These are phyloP conservation scores for Astrocystis sublimbata DNA, from an alignment of 495 filamentous ascomycete genomes.

Conservation along the genomic window DNA sequence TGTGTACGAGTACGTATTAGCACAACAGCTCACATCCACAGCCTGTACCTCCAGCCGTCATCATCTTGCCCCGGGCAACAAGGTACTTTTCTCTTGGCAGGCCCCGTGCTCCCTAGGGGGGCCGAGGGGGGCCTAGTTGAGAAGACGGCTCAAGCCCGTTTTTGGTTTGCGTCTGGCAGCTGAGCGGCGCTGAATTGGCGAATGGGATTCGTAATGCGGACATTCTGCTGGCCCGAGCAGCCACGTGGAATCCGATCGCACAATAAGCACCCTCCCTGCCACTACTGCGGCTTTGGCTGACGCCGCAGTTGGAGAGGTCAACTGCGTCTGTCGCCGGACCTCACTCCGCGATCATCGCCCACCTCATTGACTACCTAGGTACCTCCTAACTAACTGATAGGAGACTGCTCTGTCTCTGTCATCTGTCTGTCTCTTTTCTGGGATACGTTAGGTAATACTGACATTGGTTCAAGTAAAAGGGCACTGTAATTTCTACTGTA, in stretches of 20 bases:
- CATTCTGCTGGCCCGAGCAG: constrained; percentile 16
- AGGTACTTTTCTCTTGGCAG: too few relatives aligned
- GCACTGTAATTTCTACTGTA: constrained; percentile 5
- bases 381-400: not conserved
- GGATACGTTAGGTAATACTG: not conserved
- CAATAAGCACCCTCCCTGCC: constrained; percentile 17
- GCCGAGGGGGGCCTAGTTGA: too few relatives aligned
- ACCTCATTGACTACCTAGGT: constrained; percentile 12
- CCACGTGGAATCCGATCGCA: constrained; percentile 17
- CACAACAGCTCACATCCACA: constrained; percentile 1
- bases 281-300: constrained; percentile 1
- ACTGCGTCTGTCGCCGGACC: constrained; percentile 11
- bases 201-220: constrained; percentile 14
- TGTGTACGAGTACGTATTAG: not conserved
- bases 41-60: not conserved
- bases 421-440: not conserved
- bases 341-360: not conserved
- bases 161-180: not conserved
- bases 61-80: not conserved
- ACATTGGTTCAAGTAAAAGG: not conserved
- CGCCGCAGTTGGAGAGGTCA: not conserved
- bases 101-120: too few relatives aligned
- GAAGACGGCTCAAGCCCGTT: constrained; percentile 3
- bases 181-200: not conserved
- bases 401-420: constrained; percentile 12